Evolutionary conservation across 192 early-diverging fungal species (phyloP).

Genomic region (Glomus cerebriforme): DNA sequence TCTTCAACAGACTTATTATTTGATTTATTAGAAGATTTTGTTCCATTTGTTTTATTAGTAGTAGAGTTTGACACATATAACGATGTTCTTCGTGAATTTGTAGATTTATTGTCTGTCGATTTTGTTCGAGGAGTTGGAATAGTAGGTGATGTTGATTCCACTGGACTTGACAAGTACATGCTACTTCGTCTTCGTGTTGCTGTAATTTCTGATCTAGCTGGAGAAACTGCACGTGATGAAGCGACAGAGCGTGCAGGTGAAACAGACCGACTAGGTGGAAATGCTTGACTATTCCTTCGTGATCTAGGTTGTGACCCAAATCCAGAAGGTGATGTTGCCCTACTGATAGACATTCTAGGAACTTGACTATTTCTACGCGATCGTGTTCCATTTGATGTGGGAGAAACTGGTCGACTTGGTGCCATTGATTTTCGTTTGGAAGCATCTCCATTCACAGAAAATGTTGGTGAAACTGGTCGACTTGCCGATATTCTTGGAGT

Average conservation of each 20-base stretch:
- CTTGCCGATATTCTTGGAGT: not conserved
- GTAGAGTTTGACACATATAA: not conserved
- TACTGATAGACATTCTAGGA: not conserved
- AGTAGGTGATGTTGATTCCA: not conserved
- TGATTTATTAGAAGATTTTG: too few species aligned
- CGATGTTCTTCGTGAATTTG: not conserved
- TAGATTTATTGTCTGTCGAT: not conserved
- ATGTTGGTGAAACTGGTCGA: conserved; percentile 16
- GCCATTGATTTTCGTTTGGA: not conserved
- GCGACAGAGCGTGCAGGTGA: not conserved
- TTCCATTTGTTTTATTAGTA: not conserved
- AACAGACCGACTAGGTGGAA: not conserved
- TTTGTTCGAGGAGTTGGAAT: not conserved
- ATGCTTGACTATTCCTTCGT: not conserved
- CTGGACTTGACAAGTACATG: not conserved
- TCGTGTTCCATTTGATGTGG: not conserved
- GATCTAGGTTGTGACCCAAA: not conserved
- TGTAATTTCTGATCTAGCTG: not conserved
- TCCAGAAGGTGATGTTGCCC: not conserved
- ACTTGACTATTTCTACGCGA: not conserved
- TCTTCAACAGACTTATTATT: not conserved
- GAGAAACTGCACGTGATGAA: not conserved
- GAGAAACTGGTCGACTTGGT: conserved; percentile 15
- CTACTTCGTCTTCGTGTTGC: not conserved
- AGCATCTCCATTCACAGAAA: not conserved